phyloP scores from a whole-genome alignment of 176 grass and related monocot genomes.

The Triticum urartu region DNA sequence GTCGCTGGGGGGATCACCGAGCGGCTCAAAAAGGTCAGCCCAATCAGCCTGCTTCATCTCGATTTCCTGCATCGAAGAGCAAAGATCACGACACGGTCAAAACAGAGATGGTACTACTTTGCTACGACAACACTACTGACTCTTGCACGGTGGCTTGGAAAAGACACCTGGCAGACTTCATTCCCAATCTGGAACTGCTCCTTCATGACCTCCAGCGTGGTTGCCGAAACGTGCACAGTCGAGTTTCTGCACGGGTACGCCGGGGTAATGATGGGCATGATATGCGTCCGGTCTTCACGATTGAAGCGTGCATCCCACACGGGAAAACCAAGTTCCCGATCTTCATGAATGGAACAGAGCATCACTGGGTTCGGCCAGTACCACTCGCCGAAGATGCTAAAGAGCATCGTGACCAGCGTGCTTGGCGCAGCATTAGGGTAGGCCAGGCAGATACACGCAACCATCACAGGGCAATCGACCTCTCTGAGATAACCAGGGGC shows the following conservation, averaged over 20 bases:
- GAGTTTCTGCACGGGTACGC: constrained; percentile 96
- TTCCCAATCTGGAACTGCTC: constrained; percentile 81
- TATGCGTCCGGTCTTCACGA: constrained; percentile 60
- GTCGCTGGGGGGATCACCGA: background rate
- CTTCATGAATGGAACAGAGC: constrained; percentile 81
- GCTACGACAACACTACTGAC: background rate
- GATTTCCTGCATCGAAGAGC: constrained; percentile 51
- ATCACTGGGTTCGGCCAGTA: constrained; percentile 90
- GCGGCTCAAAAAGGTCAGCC: constrained; percentile 42
- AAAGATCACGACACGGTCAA: background rate
- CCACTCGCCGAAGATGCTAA: constrained; percentile 82
- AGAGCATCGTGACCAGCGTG: constrained; percentile 80
- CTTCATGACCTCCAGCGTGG: constrained; percentile 78
- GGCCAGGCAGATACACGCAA: constrained; percentile 76
- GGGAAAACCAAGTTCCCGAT: constrained; percentile 63
- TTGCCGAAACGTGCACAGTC: constrained; percentile 84
- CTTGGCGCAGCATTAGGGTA: constrained; percentile 82
- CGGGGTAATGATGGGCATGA: constrained; percentile 98
- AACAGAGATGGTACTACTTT: constrained; percentile 1
- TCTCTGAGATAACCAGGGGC: constrained; percentile 90
- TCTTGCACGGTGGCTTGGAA: background rate
- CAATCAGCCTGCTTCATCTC: constrained; percentile 76
- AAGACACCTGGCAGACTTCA: constrained; percentile 68
- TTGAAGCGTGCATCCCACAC: constrained; percentile 84
- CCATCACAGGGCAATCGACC: constrained; percentile 80